Base-by-base conservation (phyloP, 805 yeast genomes). In the Starmerella apis region DNA sequence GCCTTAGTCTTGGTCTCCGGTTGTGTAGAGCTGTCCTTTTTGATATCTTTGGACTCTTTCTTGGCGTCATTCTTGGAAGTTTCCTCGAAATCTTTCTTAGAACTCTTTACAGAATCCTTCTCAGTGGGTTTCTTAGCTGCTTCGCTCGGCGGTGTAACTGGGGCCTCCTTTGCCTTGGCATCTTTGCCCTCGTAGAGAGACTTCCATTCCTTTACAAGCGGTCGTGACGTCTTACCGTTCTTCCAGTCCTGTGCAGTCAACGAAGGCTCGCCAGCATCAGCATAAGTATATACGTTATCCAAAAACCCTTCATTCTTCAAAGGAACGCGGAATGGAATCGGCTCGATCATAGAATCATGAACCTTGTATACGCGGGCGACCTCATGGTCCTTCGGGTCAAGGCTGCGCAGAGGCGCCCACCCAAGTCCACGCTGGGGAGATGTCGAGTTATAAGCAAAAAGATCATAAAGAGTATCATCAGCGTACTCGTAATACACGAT, bases 341-440 rank as follows among this genome's bases (percentile, higher is more conserved):
- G 96, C 71, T 92, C 97, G 58, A 92, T 78, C 24, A 77, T 68
- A 47, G 76, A 73, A 68, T 92, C 97, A 58, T 81, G 82, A 27
- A 86, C 84, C 71, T 92, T 92, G 72, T 74, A 92, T 39, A 83
- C 78, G 61, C 78, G 79, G 51, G 86, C 73, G 37, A 92, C 79
- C 68, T 92, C 98, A 64, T 86, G 88, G 33, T 85, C 92, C 55
- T 77, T 77, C 33, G 86, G 76, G 59, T 81, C 81, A 9, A 88
- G 88, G 16, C 77, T 73, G 57, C 85, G 73, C 64, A 86, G 86
- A 48, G 98, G 97, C 11, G 90, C 78, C 44, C 83, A 76, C 0
- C 96, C 94, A 63, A 90, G 80, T 1, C 99, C 99, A 66, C 98
- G 83, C 72, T 92, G 98, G 2, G 98, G 92, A 30, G 86, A 94